Conservation (phyloP, 768 basidiomycete genomes). For the Lentinula sp. region DNA sequence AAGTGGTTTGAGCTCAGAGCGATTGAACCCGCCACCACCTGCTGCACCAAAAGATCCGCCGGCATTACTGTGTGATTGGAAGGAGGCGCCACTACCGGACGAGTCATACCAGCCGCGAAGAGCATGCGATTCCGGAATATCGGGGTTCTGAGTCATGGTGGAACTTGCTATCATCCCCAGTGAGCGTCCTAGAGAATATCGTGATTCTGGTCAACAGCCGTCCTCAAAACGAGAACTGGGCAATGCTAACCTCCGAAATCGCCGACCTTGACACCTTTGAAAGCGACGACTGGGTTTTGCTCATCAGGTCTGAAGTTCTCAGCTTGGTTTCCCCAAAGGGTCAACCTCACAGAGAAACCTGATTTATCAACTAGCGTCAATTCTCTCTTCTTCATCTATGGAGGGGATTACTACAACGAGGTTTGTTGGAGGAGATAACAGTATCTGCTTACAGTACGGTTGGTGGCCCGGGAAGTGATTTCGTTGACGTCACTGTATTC, state of each 20-base stretch:
- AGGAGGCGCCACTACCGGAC: conserved; percentile 53
- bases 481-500: conserved; percentile 64
- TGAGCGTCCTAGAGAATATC: conserved; percentile 51
- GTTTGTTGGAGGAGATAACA: background rate
- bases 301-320: conserved; percentile 62
- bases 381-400: conserved; percentile 85
- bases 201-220: background rate
- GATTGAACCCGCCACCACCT: conserved; percentile 50
- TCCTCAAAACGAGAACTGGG: background rate
- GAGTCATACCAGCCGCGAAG: conserved; percentile 92
- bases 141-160: conserved; percentile 81
- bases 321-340: conserved; percentile 95
- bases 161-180: conserved; percentile 81
- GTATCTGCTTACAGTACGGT: conserved; percentile 46
- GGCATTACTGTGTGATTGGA: conserved; percentile 63
- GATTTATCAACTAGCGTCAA: conserved; percentile 84
- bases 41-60: conserved; percentile 12
- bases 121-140: conserved; percentile 82
- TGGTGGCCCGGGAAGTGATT: conserved; percentile 71
- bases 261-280: conserved; percentile 90
- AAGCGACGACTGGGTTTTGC: conserved; percentile 72
- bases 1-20: conserved; percentile 67
- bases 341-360: conserved; percentile 71
- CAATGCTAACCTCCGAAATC: conserved; percentile 71
- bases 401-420: background rate